Evolutionary conservation across 2,329 filamentous ascomycete genomes (phyloP), one percentile per base, ranked within the genome.

Genomic region (Pestalotiopsis sp.): DNA sequence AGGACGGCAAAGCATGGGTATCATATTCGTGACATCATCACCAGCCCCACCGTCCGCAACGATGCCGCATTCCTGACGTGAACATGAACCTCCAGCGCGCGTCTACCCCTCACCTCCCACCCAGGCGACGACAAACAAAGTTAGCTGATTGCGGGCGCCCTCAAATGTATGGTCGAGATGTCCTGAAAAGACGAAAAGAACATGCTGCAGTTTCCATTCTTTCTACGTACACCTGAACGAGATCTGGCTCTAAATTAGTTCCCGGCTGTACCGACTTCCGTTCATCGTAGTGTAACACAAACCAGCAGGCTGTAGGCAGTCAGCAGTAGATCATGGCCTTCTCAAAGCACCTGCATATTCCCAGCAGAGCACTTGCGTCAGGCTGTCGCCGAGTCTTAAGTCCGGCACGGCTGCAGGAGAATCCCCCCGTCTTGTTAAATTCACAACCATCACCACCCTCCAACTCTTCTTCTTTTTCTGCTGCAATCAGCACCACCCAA

Each of bases 51-150:
- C 62, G 25, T 58, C 31, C 45, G 60, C 57, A 52, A 27, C 17
- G 14, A 58, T 31, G 31, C 56, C 39, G 52, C 41, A 66, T 66
- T 56, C 59, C 60, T 52, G 67, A 68, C 62, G 67, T 64, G 38
- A 41, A 58, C 25, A 38, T 38, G 31, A n/a, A 52, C 45, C 45
- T 52, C 31, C 17, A 52, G 11, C 11, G 23, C 25, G 13, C 45
- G 58, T n/a, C 41, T 68, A 68, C 63, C 67, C 67, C 67, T 66
- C 67, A 66, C 56, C 27, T 13, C 57, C 23, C 20, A 14, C 23
- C 17, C n/a, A 27, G 20, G 23, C 27, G 27, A 27, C 7, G 57
- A 59, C 57, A 27, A 36, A 41, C 60, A 36, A 20, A 20, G 31
- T 23, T 41, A 63, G 57, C 57, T 25, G 23, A 60, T 17, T 36